These are phyloP conservation scores for Melocanna baccifera DNA, from an alignment of 176 grass and related monocot genomes.

Conservation along the genomic window DNA sequence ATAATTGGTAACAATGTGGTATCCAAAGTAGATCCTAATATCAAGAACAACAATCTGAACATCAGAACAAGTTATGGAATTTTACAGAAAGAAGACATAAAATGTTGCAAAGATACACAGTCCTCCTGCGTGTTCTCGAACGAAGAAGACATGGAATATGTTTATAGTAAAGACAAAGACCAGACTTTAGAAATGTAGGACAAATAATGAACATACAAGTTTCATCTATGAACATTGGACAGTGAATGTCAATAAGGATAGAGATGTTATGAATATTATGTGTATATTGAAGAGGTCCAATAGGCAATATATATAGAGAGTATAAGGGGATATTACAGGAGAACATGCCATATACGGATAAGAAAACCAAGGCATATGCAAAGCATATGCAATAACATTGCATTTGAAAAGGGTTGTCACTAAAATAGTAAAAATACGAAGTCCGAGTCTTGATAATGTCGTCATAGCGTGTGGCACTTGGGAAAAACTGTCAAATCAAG, in stretches of 20 bases:
- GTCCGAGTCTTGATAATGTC: no score
- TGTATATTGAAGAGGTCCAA: no score
- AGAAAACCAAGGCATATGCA: no score
- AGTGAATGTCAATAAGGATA: neutral
- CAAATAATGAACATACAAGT: neutral
- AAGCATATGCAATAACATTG: no score
- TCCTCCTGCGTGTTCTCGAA: neutral
- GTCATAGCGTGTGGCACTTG: no score
- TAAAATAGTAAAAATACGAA: no score
- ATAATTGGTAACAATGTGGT: neutral
- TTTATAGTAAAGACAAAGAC: neutral
- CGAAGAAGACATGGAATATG: conserved; percentile 16
- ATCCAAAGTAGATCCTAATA: conserved; percentile 11
- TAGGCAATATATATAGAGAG: no score
- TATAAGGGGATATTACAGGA: no score
- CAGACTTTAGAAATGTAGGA: conserved; percentile 1
- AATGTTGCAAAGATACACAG: neutral
- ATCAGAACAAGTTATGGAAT: neutral
- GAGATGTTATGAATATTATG: no score
- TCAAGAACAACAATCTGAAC: neutral
- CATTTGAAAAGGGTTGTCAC: no score
- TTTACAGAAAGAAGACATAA: conserved; percentile 5
- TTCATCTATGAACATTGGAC: neutral
- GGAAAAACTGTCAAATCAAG: no score
- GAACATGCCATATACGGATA: no score